Evolutionary conservation across 2,329 filamentous ascomycete species (phyloP), one percentile per base, ranked within the genome.

Genomic region (Aureobasidium sp.): DNA sequence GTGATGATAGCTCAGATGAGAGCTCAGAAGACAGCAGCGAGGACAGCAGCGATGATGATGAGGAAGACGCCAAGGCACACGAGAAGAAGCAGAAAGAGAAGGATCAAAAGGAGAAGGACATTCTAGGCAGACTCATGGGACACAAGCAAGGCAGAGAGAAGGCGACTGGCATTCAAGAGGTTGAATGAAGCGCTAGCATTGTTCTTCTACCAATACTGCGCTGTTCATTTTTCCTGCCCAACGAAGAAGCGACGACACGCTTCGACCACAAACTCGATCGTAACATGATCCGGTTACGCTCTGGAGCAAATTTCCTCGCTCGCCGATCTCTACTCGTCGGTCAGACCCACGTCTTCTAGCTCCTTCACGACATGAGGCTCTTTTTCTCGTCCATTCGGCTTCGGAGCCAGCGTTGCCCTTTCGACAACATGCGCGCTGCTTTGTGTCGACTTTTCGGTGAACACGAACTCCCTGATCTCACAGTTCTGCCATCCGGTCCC

Each of bases 121-220:
- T 68, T 20, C 53, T 70, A 65, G 62, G 63, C 32, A 67, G 64
- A 53, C 65, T 70, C 13, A 67, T 70, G 65, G 68, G 68, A 9
- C 57, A 63, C 44, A 61, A 57, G 48, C 23, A 51, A 27, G 61
- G 53, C 27, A 52, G 59, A 42, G 57, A 63, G 4, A 65, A 62
- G 41, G 37, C 50, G 13, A 34, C 57, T 32, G 60, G 63, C 15
- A 64, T 66, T 29, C 53, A 64, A 37, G 64, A 64, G n/a, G 56
- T 66, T 13, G 62, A 61, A 13, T 55, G 50, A 60, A 50, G 32
- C 34, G 10, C 8, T 37, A 20, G 10, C 15, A n/a, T 52, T 20
- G 34, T 20, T 37, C 32, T 26, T 37, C 48, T 50, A 34, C 29
- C 17, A 39, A 29, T 7, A 29, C 8, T 10, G 26, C 26, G 7